Percentiles rank a stretch among this genome's conserved stretches.
These are phyloP conservation scores for Acer yangbiense DNA, from an alignment of 345 rosid species.

Conservation along the genomic window DNA sequence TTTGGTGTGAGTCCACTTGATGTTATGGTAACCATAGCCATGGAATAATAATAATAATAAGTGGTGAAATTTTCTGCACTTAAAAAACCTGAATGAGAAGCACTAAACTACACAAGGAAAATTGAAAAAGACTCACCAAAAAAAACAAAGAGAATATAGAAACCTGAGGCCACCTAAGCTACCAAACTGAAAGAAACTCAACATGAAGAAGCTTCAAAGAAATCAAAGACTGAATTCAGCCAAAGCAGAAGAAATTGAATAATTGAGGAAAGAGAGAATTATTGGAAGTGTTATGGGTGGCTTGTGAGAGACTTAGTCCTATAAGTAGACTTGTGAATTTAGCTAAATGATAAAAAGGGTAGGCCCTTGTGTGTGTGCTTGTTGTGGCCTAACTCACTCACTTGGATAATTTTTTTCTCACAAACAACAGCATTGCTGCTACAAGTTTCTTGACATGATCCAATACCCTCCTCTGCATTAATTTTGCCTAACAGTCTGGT, in stretches of 20 bases:
- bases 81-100: conserved; percentile 1
- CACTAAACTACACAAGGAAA: conserved; percentile 25
- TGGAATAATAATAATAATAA: neutral
- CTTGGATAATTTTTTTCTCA: neutral
- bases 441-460: conserved; percentile 1
- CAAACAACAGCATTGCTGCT: neutral
- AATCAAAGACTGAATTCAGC: neutral
- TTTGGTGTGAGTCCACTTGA: conserved; percentile 29
- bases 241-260: conserved; percentile 4
- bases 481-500: neutral
- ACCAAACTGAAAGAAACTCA: conserved; percentile 14
- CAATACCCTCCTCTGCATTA: conserved; percentile 2
- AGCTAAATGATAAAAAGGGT: conserved; percentile 16
- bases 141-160: neutral
- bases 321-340: conserved; percentile 27
- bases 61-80: neutral
- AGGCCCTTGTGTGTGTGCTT: conserved; percentile 21
- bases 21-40: conserved; percentile 38
- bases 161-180: no score
- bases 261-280: conserved; percentile 8
- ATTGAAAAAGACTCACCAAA: conserved; percentile 29
- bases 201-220: conserved; percentile 4
- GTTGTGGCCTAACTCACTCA: conserved; percentile 15
- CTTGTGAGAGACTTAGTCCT: conserved; percentile 15
- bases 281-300: neutral